Evolutionary conservation across 2,329 filamentous ascomycete species (phyloP), one percentile per base, ranked within the genome.

Genomic region (Ascomycota sp.): DNA sequence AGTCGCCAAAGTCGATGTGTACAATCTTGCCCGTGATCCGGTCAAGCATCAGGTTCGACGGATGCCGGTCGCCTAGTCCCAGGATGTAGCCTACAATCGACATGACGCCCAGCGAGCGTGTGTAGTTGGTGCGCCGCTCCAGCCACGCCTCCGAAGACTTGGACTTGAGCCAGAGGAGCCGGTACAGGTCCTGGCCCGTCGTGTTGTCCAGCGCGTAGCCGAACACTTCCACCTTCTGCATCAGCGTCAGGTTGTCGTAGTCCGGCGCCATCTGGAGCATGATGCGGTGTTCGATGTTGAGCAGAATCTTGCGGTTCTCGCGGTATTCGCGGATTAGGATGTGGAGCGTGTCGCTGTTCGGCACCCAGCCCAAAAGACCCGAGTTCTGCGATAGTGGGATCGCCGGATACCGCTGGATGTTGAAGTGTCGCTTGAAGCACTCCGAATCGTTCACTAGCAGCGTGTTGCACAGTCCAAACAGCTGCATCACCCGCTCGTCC

Each of bases 1-100:
- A 99, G 57, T 98, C 89, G 42, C 89, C 91, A 45, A 98, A 98
- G 60, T 99, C 89, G 43, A 98, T 95, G 50, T 99, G 89, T 39
- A 98, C 76, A 37, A 98, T 89, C 59, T 92, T 93, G 47, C 89
- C 89, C 1, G 86, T 95, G 36, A 91, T 73, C 24, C 83, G 77
- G 52, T 98, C 89, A 25, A 99, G 75, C 77, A 98, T 91, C 45
- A 99, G 59, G 52, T 99, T 99, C 35, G 83, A 94, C 23, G 91
- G 91, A 55, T 99, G 89, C 28, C 91, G 75, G 56, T 99, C 89
- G 32, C 89, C 89, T 10, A 99, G 63, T 35, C 89, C 91, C 15
- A 99, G 71, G 39, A 99, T 95, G 52, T 99, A 99, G 38, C 89
- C 89, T n/a, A 95, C 89, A 83, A 99, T 98, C n/a, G 83, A 94